Evolutionary conservation across 1,284 basidiomycete genomes (phyloP).

Genomic region (Pseudomicrostroma phylloplanum): DNA sequence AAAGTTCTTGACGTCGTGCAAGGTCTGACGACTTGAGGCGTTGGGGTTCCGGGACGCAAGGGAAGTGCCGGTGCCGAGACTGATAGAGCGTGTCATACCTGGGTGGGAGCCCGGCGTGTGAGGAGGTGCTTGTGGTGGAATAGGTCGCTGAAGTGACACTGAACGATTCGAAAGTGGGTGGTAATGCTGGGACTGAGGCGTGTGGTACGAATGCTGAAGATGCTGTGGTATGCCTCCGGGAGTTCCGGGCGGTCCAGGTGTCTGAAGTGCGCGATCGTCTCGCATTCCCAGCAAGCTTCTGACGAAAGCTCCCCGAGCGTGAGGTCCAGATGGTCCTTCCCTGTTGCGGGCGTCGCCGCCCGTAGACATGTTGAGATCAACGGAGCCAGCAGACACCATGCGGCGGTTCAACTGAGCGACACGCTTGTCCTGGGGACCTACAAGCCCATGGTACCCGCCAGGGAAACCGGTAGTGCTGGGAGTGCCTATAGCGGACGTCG

Average conservation of each 20-base stretch:
- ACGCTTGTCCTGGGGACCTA: conserved; percentile 5
- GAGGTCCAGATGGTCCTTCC: conserved; percentile 1
- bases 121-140: too few species aligned
- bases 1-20: conserved; percentile 1
- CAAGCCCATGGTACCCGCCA: not conserved
- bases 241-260: too few species aligned
- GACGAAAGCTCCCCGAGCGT: conserved; percentile 25
- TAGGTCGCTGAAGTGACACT: too few species aligned
- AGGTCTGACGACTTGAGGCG: conserved; percentile 27
- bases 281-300: conserved; percentile 34
- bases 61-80: not conserved
- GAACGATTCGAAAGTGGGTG: too few species aligned
- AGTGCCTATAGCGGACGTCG: conserved; percentile 71
- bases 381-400: not conserved
- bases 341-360: not conserved
- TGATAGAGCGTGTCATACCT: too few species aligned
- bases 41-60: conserved; percentile 1
- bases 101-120: too few species aligned
- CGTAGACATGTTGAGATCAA: not conserved
- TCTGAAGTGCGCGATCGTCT: not conserved
- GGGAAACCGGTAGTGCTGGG: not conserved
- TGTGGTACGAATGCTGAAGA: too few species aligned
- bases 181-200: too few species aligned
- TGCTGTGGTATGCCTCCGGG: too few species aligned
- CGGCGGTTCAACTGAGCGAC: conserved; percentile 10